Evolutionary conservation across 1,284 basidiomycete genomes (phyloP).

Genomic region (Ceratobasidium sp.): DNA sequence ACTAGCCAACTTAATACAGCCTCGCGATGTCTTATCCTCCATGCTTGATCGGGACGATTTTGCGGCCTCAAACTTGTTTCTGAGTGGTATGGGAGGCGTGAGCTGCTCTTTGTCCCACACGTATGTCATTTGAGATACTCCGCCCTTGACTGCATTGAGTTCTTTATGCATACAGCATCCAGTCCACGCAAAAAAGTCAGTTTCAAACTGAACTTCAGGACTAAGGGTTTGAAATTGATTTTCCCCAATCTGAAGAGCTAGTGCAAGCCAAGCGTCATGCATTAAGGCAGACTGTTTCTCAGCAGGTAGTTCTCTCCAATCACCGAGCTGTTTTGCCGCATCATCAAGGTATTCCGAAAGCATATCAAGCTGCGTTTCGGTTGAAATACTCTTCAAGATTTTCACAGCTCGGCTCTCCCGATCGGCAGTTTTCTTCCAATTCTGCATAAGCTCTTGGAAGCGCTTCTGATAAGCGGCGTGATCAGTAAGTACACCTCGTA

Average conservation of each 20-base stretch:
- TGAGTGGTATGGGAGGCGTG: conserved; percentile 47
- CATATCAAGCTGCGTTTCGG: too few relatives aligned
- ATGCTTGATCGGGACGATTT: not conserved
- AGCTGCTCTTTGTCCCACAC: conserved; percentile 48
- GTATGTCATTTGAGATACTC: conserved; percentile 49
- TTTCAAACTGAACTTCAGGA: not conserved
- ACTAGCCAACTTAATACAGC: conserved; percentile 50
- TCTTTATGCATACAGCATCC: conserved; percentile 60
- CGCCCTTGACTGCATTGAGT: conserved; percentile 55
- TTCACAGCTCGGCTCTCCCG: not conserved
- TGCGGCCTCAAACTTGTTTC: conserved; percentile 50
- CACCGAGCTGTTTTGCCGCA: not conserved
- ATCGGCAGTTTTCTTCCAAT: conserved; percentile 12
- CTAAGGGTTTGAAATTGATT: not conserved
- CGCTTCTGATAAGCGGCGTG: conserved; percentile 27
- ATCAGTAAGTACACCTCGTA: conserved; percentile 3
- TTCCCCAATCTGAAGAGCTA: conserved; percentile 14
- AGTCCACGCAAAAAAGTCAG: conserved; percentile 47
- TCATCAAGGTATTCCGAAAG: not conserved
- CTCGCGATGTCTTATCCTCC: conserved; percentile 43
- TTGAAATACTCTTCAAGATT: too few relatives aligned
- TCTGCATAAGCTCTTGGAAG: not conserved
- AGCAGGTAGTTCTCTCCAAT: not conserved
- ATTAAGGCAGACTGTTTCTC: not conserved
- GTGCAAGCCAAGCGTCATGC: not conserved